phyloP scores from a whole-genome alignment of 2,329 filamentous ascomycete species.

The Tolypocladium album region DNA sequence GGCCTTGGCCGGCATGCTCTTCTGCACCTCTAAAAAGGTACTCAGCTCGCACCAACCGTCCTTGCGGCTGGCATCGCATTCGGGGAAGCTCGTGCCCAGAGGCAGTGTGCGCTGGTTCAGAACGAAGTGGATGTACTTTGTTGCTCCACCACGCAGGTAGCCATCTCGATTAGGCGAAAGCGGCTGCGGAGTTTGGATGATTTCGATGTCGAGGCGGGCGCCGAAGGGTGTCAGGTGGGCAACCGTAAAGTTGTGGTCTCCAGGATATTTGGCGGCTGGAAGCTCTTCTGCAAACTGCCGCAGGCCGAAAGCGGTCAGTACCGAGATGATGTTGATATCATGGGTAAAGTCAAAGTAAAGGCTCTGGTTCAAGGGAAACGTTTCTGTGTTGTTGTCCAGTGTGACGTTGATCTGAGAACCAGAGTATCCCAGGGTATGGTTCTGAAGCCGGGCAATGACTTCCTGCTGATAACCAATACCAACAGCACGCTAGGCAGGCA shows the following conservation, averaged over 20 bases:
- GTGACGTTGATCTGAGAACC: constrained; percentile 57
- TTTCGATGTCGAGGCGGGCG: constrained; percentile 61
- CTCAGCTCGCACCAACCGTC: constrained; percentile 71
- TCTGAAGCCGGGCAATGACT: constrained; percentile 57
- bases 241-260: constrained; percentile 52
- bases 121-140: constrained; percentile 63
- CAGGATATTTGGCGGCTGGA: constrained; percentile 42
- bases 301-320: constrained; percentile 63
- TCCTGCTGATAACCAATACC: constrained; percentile 67
- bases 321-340: constrained; percentile 61
- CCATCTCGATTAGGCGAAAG: constrained; percentile 43
- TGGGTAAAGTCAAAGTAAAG: constrained; percentile 73
- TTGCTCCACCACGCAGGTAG: constrained; percentile 43
- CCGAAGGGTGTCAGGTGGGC: constrained; percentile 62
- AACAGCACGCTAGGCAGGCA: constrained; percentile 42
- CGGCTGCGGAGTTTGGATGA: constrained; percentile 58
- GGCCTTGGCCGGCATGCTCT: constrained; percentile 45
- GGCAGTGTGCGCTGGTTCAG: constrained; percentile 66
- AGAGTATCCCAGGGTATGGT: constrained; percentile 51
- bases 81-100: constrained; percentile 52
- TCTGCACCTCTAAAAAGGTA: constrained; percentile 54
- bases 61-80: constrained; percentile 49
- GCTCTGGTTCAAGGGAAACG: constrained; percentile 63
- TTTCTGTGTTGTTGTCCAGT: constrained; percentile 53
- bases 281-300: constrained; percentile 55